Evolutionary conservation across 2,329 filamentous ascomycete genomes (phyloP).

Genomic region (Fusarium humuli): DNA sequence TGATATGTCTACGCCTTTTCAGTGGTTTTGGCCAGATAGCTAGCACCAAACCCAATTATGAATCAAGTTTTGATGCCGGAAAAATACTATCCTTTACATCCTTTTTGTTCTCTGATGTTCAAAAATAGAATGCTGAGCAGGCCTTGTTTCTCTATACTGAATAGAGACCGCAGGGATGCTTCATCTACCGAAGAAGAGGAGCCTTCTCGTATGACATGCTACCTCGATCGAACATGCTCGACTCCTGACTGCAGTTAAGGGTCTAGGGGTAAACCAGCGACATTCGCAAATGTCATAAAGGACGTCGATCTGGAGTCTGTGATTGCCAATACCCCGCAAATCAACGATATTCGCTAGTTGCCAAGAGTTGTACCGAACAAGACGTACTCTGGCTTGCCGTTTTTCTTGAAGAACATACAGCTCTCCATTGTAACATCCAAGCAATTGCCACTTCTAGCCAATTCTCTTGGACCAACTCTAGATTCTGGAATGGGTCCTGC

Average conservation of each 20-base stretch:
- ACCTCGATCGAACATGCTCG: background rate
- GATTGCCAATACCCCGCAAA: background rate
- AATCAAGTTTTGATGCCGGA: conserved; percentile 24
- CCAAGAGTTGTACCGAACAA: background rate
- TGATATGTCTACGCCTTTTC: conserved; percentile 20
- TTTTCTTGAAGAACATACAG: background rate
- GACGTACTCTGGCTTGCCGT: background rate
- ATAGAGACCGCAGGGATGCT: background rate
- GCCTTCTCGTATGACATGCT: background rate
- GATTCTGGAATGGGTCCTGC: background rate
- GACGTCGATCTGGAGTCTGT: background rate
- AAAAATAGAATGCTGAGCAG: background rate
- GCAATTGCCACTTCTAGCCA: background rate
- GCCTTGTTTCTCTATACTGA: background rate
- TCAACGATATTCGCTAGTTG: background rate
- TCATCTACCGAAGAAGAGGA: background rate
- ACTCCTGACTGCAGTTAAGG: background rate
- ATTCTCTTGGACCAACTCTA: background rate
- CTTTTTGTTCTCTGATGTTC: background rate
- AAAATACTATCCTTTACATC: background rate
- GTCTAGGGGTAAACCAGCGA: background rate
- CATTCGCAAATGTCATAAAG: background rate
- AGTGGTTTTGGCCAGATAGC: conserved; percentile 23
- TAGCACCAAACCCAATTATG: conserved; percentile 26
- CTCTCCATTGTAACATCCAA: background rate